Conservation (phyloP, 768 basidiomycete genomes). For the Russula brevipes region DNA sequence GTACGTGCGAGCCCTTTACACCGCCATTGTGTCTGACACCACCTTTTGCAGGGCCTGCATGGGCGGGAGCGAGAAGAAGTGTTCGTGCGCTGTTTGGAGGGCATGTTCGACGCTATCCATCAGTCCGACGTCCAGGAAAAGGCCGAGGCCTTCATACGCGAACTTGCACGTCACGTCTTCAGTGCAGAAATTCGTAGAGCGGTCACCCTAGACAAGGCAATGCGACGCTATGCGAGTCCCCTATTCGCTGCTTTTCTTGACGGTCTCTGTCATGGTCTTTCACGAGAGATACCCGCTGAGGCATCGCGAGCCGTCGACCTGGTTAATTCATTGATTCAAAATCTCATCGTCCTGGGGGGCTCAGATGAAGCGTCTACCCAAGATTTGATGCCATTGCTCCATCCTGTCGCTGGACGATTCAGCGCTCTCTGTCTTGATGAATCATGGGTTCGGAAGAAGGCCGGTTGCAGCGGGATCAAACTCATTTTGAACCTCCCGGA, state of each 20-base stretch:
- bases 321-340: constrained; percentile 56
- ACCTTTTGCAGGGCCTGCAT: constrained; percentile 51
- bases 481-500: constrained; percentile 70
- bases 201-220: constrained; percentile 47
- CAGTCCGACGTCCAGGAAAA: constrained; percentile 61
- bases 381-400: constrained; percentile 63
- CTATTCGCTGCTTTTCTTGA: constrained; percentile 73
- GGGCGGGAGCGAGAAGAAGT: constrained; percentile 70
- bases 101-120: constrained; percentile 71
- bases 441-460: constrained; percentile 83
- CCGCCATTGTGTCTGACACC: constrained; percentile 2
- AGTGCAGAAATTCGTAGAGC: constrained; percentile 63
- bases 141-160: constrained; percentile 65
- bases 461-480: constrained; percentile 81
- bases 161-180: constrained; percentile 67
- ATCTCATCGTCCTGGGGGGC: constrained; percentile 54
- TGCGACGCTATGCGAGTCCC: constrained; percentile 50
- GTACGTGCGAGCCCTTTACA: constrained; percentile 37
- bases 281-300: constrained; percentile 59
- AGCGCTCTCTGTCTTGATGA: constrained; percentile 86
- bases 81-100: constrained; percentile 66
- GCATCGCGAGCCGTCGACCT: constrained; percentile 54
- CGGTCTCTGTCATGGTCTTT: constrained; percentile 68
- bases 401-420: constrained; percentile 80
- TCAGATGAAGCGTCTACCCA: constrained; percentile 43